phyloP scores from a whole-genome alignment of 768 basidiomycete genomes.

The Trametes punicea region DNA sequence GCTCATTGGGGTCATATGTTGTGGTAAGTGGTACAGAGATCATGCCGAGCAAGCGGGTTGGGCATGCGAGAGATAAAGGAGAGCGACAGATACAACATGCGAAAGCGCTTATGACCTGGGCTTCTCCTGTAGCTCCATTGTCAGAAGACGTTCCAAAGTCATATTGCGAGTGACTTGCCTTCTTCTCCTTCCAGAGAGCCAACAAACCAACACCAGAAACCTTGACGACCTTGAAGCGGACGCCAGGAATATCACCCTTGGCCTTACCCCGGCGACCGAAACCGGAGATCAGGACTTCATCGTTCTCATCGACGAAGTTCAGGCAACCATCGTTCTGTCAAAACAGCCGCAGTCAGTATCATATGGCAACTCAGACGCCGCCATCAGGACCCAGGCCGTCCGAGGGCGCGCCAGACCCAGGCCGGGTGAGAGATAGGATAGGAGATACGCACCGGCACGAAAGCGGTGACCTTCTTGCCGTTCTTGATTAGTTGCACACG shows the following conservation, averaged over 20 bases:
- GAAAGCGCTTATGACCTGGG: conserved; percentile 34
- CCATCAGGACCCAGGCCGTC: conserved; percentile 15
- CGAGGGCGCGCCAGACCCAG: conserved; percentile 1
- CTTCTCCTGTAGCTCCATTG: conserved; percentile 30
- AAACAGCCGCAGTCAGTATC: conserved; percentile 1
- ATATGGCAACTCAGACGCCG: background rate
- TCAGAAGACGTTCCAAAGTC: background rate
- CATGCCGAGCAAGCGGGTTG: conserved; percentile 3
- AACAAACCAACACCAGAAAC: conserved; percentile 98
- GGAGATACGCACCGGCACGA: conserved; percentile 79
- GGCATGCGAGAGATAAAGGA: conserved; percentile 4
- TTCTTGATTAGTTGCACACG: conserved; percentile 99
- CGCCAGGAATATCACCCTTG: conserved; percentile 99
- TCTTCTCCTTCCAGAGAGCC: conserved; percentile 99
- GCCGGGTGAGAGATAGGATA: background rate
- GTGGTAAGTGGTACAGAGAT: conserved; percentile 20
- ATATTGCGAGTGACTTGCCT: conserved; percentile 49
- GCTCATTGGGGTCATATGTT: conserved; percentile 19
- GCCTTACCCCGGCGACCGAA: conserved; percentile 99
- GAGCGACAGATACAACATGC: conserved; percentile 12
- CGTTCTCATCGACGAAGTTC: conserved; percentile 99
- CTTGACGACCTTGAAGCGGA: conserved; percentile 99
- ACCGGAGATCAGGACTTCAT: conserved; percentile 99
- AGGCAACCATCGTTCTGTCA: conserved; percentile 90
- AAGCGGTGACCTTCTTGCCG: conserved; percentile 99